phyloP scores from a whole-genome alignment of 148 eudicot species.

The Linanthus parryae region DNA sequence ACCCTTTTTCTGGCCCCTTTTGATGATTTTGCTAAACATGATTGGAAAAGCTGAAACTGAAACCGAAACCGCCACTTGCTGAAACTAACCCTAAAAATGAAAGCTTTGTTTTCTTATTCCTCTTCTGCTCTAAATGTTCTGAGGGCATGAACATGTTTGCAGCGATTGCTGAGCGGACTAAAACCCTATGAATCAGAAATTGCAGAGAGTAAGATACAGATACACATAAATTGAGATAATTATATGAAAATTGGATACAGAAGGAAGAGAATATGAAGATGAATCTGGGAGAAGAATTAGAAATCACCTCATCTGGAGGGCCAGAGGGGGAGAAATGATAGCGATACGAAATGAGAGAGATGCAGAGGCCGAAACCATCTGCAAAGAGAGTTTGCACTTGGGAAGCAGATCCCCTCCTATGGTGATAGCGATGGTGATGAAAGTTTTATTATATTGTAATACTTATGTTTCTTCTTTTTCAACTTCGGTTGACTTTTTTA shows the following conservation, averaged over 20 bases:
- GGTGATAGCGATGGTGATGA: no score
- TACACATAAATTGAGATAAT: neutral
- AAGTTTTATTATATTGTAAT: no score
- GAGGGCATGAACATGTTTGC: no score
- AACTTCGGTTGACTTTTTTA: no score
- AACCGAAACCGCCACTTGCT: neutral
- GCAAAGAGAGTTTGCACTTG: constrained; percentile 7
- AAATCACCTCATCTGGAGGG: constrained; percentile 6
- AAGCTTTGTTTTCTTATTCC: no score
- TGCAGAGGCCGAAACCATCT: constrained; percentile 6
- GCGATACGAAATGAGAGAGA: constrained; percentile 22
- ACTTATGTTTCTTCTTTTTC: no score
- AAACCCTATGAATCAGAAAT: constrained; percentile 1
- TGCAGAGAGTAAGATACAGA: neutral
- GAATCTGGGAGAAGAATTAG: no score
- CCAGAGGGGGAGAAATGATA: no score
- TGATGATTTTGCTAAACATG: constrained; percentile 30
- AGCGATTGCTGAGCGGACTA: constrained; percentile 2
- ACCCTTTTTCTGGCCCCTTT: constrained; percentile 22
- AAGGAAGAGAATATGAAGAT: neutral
- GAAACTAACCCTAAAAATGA: no score
- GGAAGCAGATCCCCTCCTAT: no score
- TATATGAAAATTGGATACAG: neutral
- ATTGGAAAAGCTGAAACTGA: constrained; percentile 9
- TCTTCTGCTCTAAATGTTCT: no score